Evolutionary conservation across 176 grass and related monocot species (phyloP), one percentile per base, ranked within the genome.

Genomic region (Juncus inflexus): DNA sequence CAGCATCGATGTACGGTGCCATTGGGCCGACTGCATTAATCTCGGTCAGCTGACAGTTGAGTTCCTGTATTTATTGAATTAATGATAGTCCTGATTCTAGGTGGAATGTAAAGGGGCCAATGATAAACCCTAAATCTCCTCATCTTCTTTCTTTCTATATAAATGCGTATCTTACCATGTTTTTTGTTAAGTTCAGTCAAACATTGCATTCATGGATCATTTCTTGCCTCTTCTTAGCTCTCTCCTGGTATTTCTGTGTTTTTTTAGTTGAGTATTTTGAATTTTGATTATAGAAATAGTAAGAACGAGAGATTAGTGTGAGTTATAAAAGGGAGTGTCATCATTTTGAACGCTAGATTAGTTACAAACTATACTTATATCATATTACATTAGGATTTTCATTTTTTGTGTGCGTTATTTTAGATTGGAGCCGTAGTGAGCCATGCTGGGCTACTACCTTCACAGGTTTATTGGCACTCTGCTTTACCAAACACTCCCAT

Each of bases 401-500:
- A 50, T 15, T 1, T 55, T 40, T 55, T 6, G 54, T 37, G 40
- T 3, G 15, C 35, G 9, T 6, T 42, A 70, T 58, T 74, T 10
- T 65, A 80, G 78, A 56, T 74, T 58, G 69, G 62, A 53, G 39
- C 56, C 13, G 78, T 45, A 66, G 15, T 35, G 39, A 52, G 61
- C 41, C 43, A 47, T 47, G 77, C 77, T 65, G 50, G 61, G 3
- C 35, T 59, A 5, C 49, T 60, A 37, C 52, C 78, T 74, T 35
- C 61, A 11, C 42, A 67, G 64, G 78, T 60, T 41, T 80, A 80
- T 42, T 80, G 69, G 78, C 28, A 74, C 41, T 73, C 52, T 58
- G 69, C 66, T 12, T 42, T 80, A 12, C 53, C 69, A 4, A 73
- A 74, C 50, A 80, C 78, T 54, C 78, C 60, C 35, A 80, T 80